Evolutionary conservation across 129 eudicot genomes (phyloP).

Genomic region (Calendula officinalis): DNA sequence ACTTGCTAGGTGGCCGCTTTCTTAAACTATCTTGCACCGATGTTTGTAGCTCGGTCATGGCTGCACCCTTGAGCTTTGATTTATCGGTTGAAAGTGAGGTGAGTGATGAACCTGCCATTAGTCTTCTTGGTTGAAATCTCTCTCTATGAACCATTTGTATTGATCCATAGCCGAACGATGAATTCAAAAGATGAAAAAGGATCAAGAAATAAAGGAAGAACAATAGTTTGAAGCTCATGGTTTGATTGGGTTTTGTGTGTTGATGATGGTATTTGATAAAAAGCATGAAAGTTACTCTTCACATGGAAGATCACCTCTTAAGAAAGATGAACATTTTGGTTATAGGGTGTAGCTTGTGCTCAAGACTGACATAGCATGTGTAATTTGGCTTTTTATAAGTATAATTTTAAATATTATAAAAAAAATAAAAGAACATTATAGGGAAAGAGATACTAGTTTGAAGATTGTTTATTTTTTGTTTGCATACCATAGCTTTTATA

Average conservation of each 20-base stretch:
- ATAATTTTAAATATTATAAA: slow-evolving; percentile 7
- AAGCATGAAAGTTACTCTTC: slow-evolving; percentile 30
- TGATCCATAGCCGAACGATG: slow-evolving; percentile 15
- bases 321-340: slow-evolving; percentile 33
- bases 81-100: slow-evolving; percentile 42
- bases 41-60: slow-evolving; percentile 35
- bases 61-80: slow-evolving; percentile 34
- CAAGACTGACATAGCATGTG: slow-evolving; percentile 58
- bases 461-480: slow-evolving; percentile 16
- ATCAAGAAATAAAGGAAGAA: slow-evolving; percentile 42
- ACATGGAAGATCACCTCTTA: slow-evolving; percentile 32
- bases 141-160: slow-evolving; percentile 4
- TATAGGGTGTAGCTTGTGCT: slow-evolving; percentile 52
- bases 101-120: slow-evolving; percentile 33
- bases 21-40: slow-evolving; percentile 56
- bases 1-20: slow-evolving; percentile 54
- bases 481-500: slow-evolving; percentile 7
- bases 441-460: slow-evolving; percentile 35
- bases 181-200: slow-evolving; percentile 28
- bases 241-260: slow-evolving; percentile 7
- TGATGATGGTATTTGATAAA: slow-evolving; percentile 9
- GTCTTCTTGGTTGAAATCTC: slow-evolving; percentile 55
- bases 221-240: slow-evolving; percentile 26
- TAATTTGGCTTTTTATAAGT: slow-evolving; percentile 31
- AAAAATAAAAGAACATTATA: neutral